These are phyloP conservation scores for Ogataea haglerorum DNA, from an alignment of 805 yeast genomes.

Conservation along the genomic window DNA sequence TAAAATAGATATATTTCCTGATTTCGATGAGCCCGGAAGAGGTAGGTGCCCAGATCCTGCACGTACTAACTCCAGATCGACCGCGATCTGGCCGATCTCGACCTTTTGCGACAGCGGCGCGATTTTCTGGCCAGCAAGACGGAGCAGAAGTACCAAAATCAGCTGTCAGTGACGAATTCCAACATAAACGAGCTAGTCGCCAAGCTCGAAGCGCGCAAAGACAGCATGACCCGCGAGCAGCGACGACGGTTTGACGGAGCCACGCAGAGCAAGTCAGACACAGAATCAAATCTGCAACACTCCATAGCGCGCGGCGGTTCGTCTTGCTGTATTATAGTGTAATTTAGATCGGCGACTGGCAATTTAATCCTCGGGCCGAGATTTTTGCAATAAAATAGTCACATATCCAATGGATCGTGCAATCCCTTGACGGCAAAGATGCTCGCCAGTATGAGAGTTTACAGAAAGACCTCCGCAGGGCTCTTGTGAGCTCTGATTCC, in stretches of 20 bases:
- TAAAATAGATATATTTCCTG: slow-evolving; percentile 3
- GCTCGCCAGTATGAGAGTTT: not conserved
- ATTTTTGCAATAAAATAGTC: slow-evolving; percentile 21
- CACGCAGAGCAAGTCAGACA: not conserved
- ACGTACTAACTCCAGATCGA: slow-evolving; percentile 6
- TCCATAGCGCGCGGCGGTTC: not conserved
- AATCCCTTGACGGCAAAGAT: slow-evolving; percentile 20
- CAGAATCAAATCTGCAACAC: not conserved
- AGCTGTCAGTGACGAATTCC: slow-evolving; percentile 3
- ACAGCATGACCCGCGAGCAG: slow-evolving; percentile 3
- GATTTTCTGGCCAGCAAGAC: not conserved
- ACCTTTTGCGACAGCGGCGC: slow-evolving; percentile 3
- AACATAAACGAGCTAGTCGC: slow-evolving; percentile 1
- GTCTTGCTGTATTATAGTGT: slow-evolving; percentile 5
- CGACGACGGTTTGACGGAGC: slow-evolving; percentile 3
- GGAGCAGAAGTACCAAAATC: slow-evolving; percentile 1
- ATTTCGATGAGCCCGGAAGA: slow-evolving; percentile 3
- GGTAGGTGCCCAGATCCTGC: slow-evolving; percentile 1
- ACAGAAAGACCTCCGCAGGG: not conserved
- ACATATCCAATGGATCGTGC: slow-evolving; percentile 26
- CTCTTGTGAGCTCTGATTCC: not conserved
- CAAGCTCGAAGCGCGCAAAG: not conserved
- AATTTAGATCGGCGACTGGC: slow-evolving; percentile 25
- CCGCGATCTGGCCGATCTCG: slow-evolving; percentile 1
- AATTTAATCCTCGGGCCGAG: slow-evolving; percentile 27